Base-by-base conservation (phyloP, 23 red algal species). In the Gracilaria gracilis region DNA sequence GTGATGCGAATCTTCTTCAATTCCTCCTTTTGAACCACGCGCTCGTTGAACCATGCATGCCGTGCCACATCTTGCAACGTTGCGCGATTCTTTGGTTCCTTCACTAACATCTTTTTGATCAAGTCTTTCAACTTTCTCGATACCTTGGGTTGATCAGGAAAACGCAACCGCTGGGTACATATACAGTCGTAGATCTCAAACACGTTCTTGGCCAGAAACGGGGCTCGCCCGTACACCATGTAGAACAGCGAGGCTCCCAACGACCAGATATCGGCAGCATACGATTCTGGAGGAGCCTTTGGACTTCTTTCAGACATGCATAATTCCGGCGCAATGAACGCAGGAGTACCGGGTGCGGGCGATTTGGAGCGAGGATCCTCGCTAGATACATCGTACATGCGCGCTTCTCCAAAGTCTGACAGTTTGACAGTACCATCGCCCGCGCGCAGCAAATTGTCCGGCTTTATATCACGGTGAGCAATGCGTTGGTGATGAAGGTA, bases 381-480 rank as follows among this genome's bases (percentile, higher is more conserved):
- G 57, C 83, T 85, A 9, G 77, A 85, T 8, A 96, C 87, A 35
- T 96, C 88, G 75, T 96, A 96, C 86, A 96, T 96, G 33, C 88
- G 84, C 14, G 94, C 88, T 34, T 98, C 96, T n/a, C 97, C 97
- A 92, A 99, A 99, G 81, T 99, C 97, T 36, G 80, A 90, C 58
- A 99, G 55, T 77, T 99, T 99, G 61, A 99, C 94, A 1, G 87
- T 91, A 15, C 92, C 93, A 90, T 99, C 93, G 36, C 93, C 95
- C 47, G 57, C 62, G 20, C 94, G 89, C 85, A 99, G 79, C 61
- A 99, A 54, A 74, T 99, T 99, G 80, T 99, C 97, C 34, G 97
- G 97, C 84, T 99, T 99, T 54, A 99, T 92, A 80, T 99, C 97
- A 17, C 93, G 75, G 81, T 99, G 97, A 39, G 93, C 93, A 53